Base-by-base conservation (phyloP, 352 stramenopile genomes). In the Globisporangium emineosum region DNA sequence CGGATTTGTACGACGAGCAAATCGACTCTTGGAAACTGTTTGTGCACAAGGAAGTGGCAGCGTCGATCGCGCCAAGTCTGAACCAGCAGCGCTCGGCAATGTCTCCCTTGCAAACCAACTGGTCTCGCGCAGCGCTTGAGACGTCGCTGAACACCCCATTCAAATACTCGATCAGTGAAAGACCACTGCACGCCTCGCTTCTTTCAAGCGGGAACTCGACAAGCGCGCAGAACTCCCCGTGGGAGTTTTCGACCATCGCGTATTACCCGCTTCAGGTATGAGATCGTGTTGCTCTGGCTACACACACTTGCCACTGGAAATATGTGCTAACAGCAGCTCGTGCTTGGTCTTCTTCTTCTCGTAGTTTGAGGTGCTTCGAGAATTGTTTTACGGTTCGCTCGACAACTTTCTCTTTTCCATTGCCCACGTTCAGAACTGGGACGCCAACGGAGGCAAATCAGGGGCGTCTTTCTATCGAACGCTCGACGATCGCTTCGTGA, bases 361-460 rank as follows among this genome's bases (percentile, higher is more conserved):
- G 21, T 81, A 98, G 82, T 89, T 98, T 71, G 93, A 98, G 54
- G 83, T 98, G 49, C 77, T 99, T 50, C 91, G 96, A 6, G 83
- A 97, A 42, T 81, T 99, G 13, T 94, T 94, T 53, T 94, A 86
- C 50, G 83, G 81, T 4, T 79, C 60, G 54, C 68, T 83, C 15
- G 72, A 73, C 27, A 77, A 76, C 33, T 97, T 88, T 57, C 65
- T 94, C n/a, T 88, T 88, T 58, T 96, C 87, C 3, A 84, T 96
- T 64, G 83, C 89, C 5, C 79, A 93, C 30, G 86, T 94, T 17
- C 73, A 82, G 62, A 78, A 79, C 29, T 99, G 95, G 96, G 81
- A 96, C 49, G 94, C 96, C 17, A 98, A 90, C 64, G 97, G 97
- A 30, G 97, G 97, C 37, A 99, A 99, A 79, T 98, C 93, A 10